phyloP scores from a whole-genome alignment of 2,329 filamentous ascomycete species.

The Nannizziopsis arthrosporioides region DNA sequence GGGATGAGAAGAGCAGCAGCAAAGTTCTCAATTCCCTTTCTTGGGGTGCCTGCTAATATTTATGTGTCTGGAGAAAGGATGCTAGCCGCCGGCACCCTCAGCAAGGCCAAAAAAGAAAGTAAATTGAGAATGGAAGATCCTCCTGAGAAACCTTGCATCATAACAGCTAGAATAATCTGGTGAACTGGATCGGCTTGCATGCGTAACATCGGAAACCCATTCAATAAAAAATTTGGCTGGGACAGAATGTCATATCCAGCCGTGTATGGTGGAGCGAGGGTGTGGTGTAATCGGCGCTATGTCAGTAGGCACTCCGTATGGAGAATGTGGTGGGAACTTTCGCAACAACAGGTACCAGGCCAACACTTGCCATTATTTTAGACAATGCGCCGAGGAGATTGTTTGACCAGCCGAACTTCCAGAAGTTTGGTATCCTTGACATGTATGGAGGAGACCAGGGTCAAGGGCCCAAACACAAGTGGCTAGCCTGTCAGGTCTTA shows the following conservation, averaged over 20 bases:
- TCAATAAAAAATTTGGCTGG: background rate
- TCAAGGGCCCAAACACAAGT: background rate
- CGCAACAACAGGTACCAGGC: too few species aligned
- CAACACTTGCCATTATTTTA: background rate
- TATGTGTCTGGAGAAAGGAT: background rate
- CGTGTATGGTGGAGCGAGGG: constrained; percentile 4
- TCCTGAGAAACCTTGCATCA: too few species aligned
- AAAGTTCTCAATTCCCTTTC: background rate
- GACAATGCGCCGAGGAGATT: background rate
- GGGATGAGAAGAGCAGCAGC: background rate
- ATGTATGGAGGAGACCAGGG: background rate
- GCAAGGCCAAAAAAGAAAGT: background rate
- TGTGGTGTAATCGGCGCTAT: constrained; percentile 3
- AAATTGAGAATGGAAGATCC: too few species aligned
- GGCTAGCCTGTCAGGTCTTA: too few species aligned
- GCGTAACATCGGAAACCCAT: constrained; percentile 8
- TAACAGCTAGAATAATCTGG: too few species aligned
- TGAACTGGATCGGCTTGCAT: constrained; percentile 1
- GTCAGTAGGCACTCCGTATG: background rate
- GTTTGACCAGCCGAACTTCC: constrained; percentile 8
- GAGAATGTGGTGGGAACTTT: too few species aligned
- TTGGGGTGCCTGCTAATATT: background rate
- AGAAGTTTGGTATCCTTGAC: constrained; percentile 6
- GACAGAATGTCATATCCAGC: constrained; percentile 3
- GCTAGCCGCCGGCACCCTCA: background rate